Percentiles rank a stretch among this genome's conserved stretches.
Conservation (phyloP, 768 basidiomycete genomes). For the Mrakia frigida region DNA sequence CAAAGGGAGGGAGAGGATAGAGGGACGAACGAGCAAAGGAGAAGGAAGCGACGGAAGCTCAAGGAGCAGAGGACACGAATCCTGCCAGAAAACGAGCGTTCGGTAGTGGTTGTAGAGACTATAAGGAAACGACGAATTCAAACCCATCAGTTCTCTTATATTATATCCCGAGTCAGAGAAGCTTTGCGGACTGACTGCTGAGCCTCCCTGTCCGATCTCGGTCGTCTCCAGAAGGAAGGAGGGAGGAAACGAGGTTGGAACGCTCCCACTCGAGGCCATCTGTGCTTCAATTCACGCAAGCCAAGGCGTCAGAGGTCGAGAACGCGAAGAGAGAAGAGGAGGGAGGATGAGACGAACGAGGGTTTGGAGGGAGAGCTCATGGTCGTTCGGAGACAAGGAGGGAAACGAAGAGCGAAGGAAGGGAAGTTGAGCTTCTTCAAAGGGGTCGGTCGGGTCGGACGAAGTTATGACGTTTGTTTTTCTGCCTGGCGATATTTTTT, state of each 20-base stretch:
- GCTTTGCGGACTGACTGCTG: background rate
- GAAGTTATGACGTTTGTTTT: too few species aligned
- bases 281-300: too few species aligned
- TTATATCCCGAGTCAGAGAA: background rate
- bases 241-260: background rate
- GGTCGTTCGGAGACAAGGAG: background rate
- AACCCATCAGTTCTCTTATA: background rate
- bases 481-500: too few species aligned
- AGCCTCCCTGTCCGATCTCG: background rate
- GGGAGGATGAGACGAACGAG: background rate
- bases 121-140: background rate
- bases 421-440: too few species aligned
- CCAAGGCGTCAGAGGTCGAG: background rate
- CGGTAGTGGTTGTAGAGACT: background rate
- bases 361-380: background rate
- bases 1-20: background rate
- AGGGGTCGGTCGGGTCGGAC: too few species aligned
- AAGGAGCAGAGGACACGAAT: background rate
- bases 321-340: background rate
- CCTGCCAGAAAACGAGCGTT: background rate
- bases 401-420: background rate
- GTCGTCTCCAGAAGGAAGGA: background rate
- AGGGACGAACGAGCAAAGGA: background rate
- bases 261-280: conserved; percentile 1
- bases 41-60: background rate